Evolutionary conservation across 805 yeast genomes (phyloP), one percentile per base, ranked within the genome.

Genomic region (Saturnispora silvae): DNA sequence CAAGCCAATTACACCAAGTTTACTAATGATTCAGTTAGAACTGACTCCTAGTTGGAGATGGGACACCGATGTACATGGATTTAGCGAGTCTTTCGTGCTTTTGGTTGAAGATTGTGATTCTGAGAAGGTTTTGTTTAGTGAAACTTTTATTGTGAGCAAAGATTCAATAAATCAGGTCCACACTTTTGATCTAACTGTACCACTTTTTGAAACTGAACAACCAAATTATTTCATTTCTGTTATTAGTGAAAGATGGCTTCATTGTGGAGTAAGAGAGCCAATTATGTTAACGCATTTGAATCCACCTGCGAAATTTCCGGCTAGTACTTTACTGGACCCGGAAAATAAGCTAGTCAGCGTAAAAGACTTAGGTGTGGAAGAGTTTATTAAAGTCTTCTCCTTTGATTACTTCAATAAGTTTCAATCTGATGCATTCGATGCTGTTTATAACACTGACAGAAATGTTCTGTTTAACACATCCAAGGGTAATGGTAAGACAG

Each of bases 91-190:
- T 5, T 92, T 86, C 48, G 55, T 77, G 22, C 43, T 92, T 3
- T 37, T 84, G 3, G 82, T 85, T 2, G 96, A 85, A 51, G 95
- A 87, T 50, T 69, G 81, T 34, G 80, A 83, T 52, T 94, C 95
- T 4, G 89, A 83, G 41, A 66, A 63, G 37, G 67, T 87, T 15
- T 60, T 89, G n/a, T 74, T 65, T 49, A 44, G 59, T 23, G 86
- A 81, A 37, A 51, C 61, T 3, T 59, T 87, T 29, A 45, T 68
- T 1, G 67, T 87, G 13, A 60, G 62, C 19, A 64, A 65, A 37
- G 60, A 67, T 13, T 64, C 70, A 34, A 61, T 75, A n/a, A 60
- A 65, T 10, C 61, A 69, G 20, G 76, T 72, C 20, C 79, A 77
- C 44, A 47, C 67, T 17, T 33, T 85, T 2, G 85, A 78, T 25